A percentile compares a stretch with the other conserved stretches of the same genome.
These are phyloP conservation scores for Saccharomycopsis javanensis DNA, from an alignment of 805 yeast genomes.

Conservation along the genomic window DNA sequence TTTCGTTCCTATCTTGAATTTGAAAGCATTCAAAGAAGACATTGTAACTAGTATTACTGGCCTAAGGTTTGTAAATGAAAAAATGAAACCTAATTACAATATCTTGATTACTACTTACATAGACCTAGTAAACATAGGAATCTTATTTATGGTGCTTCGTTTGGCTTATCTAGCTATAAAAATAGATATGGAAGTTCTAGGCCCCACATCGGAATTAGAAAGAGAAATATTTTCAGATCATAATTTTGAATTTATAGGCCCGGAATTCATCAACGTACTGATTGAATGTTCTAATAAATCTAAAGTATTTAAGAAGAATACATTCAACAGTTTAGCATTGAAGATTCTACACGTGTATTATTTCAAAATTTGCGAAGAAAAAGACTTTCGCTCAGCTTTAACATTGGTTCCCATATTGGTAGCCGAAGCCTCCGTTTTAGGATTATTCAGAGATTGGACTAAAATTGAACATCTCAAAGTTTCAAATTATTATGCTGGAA, in stretches of 20 bases:
- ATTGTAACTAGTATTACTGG: slow-evolving; percentile 11
- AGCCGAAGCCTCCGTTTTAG: slow-evolving; percentile 1
- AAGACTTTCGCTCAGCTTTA: neutral
- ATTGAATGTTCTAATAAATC: slow-evolving; percentile 10
- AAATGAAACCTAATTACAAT: neutral
- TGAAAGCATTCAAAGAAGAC: slow-evolving; percentile 6
- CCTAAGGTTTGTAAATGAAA: slow-evolving; percentile 1
- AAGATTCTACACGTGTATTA: slow-evolving; percentile 6
- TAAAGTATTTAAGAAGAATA: slow-evolving; percentile 10
- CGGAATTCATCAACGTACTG: slow-evolving; percentile 10
- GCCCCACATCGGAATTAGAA: slow-evolving; percentile 3
- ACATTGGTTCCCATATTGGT: neutral
- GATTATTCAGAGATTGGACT: slow-evolving; percentile 12
- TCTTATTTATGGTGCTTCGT: slow-evolving; percentile 11
- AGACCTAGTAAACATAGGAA: slow-evolving; percentile 7
- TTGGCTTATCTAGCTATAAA: slow-evolving; percentile 11
- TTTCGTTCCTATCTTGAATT: slow-evolving; percentile 11
- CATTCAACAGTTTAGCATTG: slow-evolving; percentile 4
- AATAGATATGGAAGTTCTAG: slow-evolving; percentile 6
- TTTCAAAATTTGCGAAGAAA: slow-evolving; percentile 9
- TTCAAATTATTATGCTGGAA: neutral
- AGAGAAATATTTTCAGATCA: slow-evolving; percentile 1
- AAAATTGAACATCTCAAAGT: neutral
- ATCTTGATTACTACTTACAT: slow-evolving; percentile 5
- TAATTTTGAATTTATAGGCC: slow-evolving; percentile 3